A percentile compares a stretch with the other conserved stretches of the same genome.
Evolutionary conservation across 176 grass and related monocot genomes (phyloP).

Genomic region (Saccharum spontaneum): DNA sequence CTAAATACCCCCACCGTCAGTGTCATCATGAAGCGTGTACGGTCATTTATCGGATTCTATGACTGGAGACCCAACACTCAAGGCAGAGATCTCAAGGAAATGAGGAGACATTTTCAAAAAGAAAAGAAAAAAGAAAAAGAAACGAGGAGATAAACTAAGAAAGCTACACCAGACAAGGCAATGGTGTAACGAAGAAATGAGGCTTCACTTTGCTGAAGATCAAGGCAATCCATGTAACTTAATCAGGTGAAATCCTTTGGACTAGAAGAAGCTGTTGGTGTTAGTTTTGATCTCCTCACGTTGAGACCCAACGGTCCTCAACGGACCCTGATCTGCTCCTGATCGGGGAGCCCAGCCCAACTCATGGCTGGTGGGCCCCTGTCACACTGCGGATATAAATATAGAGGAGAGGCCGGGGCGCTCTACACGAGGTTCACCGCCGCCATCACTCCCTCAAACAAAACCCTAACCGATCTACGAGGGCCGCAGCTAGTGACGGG

Average conservation of each 20-base stretch:
- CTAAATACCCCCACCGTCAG: background rate
- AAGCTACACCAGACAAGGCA: background rate
- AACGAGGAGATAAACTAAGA: background rate
- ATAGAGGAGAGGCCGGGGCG: too few relatives aligned
- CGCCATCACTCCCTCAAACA: too few relatives aligned
- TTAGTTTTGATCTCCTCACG: too few relatives aligned
- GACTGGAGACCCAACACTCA: background rate
- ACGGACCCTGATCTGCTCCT: too few relatives aligned
- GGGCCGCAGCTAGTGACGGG: too few relatives aligned
- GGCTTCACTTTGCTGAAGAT: background rate
- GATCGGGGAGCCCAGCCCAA: too few relatives aligned
- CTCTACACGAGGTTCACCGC: too few relatives aligned
- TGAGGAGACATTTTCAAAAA: background rate
- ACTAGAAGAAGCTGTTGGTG: background rate
- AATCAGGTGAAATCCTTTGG: constrained; percentile 16
- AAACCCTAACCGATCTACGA: too few relatives aligned
- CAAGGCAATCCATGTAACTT: background rate
- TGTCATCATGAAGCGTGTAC: background rate
- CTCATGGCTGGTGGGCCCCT: too few relatives aligned
- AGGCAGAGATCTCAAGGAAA: background rate
- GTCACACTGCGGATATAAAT: too few relatives aligned
- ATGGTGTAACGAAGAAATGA: background rate
- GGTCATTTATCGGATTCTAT: background rate
- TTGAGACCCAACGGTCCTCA: too few relatives aligned
- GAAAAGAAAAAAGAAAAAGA: too few relatives aligned